Percentiles rank a stretch among this genome's conserved stretches.
Conservation (phyloP, 805 yeast species). For the Yueomyces sp. region DNA sequence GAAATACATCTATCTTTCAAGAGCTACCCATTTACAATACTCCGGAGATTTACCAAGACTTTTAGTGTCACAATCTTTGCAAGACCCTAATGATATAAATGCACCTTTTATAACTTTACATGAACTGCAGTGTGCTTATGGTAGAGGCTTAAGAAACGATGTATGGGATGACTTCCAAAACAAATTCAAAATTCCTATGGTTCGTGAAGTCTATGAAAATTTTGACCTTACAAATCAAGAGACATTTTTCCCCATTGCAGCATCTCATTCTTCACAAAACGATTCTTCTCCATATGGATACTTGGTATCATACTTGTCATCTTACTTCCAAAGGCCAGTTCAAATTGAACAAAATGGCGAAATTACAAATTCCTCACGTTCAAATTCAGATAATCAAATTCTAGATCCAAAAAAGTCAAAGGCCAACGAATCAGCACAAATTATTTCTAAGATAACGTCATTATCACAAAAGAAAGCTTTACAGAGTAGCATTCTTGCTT, state of each 20-base stretch:
- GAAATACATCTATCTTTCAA: constrained; percentile 61
- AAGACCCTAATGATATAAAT: constrained; percentile 37
- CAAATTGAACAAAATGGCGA: constrained; percentile 27
- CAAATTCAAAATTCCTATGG: constrained; percentile 53
- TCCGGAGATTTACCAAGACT: constrained; percentile 90
- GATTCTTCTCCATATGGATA: constrained; percentile 83
- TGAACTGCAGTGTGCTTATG: constrained; percentile 53
- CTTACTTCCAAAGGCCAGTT: constrained; percentile 74
- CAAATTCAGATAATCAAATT: neutral
- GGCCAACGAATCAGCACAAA: neutral
- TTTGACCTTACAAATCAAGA: constrained; percentile 65
- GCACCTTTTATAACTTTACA: constrained; percentile 26
- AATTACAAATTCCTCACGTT: too few species aligned
- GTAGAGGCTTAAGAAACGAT: constrained; percentile 78
- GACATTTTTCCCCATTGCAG: constrained; percentile 48
- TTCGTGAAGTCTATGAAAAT: constrained; percentile 84
- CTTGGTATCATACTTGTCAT: constrained; percentile 48
- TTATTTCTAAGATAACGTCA: neutral
- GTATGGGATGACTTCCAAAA: constrained; percentile 69
- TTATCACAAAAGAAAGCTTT: neutral
- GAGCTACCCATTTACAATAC: constrained; percentile 71
- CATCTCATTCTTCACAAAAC: constrained; percentile 71
- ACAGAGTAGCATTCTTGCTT: too few species aligned
- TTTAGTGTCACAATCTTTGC: constrained; percentile 45
- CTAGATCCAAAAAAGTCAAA: too few species aligned